Base-by-base conservation (phyloP, 2,329 filamentous ascomycete species). In the Epichloe glyceriae region DNA sequence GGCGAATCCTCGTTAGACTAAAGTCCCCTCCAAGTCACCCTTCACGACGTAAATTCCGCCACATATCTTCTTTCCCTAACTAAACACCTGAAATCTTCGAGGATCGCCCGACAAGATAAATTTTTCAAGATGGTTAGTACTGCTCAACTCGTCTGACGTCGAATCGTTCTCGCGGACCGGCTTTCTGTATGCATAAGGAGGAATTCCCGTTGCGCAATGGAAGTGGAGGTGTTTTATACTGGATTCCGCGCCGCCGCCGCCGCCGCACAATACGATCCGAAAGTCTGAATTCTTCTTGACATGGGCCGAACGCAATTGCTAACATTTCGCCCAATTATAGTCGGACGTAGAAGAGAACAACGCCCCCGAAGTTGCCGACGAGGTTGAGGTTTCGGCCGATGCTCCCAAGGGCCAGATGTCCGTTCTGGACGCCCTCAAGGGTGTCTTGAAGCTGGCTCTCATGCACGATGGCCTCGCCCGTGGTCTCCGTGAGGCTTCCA, bases 311-410 rank as follows among this genome's bases (percentile, higher is more conserved):
- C 20, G 30, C 41, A 47, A 46, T n/a, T 12, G 44, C 56, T 57
- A 56, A 56, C 49, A 37, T 47, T 40, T 20, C 40, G 26, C 50
- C n/a, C 51, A 57, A 96, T 20, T 46, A 38, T 30, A 53, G 93
- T 97, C 91, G 89, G 91, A 97, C 89, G 91, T 91, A 97, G 93
- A 97, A 96, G 91, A 97, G 86, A 89, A 84, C 75, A 85, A 82
- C 74, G 83, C 84, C 73, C 85, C 87, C 75, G 86, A 87, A 70
- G 89, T 81, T 69, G 71, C 73, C 68, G 82, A 86, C 70, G 93
- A 96, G 80, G 90, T 97, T 74, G 91, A 97, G 77, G 89, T 96
- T 71, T 85, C 85, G 70, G 89, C 86, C 74, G 90, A 95, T 78
- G 85, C 85, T 70, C 83, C 83, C 71, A 88, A 89, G 74, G 86